Evolutionary conservation across 2,329 filamentous ascomycete genomes (phyloP), one percentile per base, ranked within the genome.

Genomic region (Ceratocystis cubensis): DNA sequence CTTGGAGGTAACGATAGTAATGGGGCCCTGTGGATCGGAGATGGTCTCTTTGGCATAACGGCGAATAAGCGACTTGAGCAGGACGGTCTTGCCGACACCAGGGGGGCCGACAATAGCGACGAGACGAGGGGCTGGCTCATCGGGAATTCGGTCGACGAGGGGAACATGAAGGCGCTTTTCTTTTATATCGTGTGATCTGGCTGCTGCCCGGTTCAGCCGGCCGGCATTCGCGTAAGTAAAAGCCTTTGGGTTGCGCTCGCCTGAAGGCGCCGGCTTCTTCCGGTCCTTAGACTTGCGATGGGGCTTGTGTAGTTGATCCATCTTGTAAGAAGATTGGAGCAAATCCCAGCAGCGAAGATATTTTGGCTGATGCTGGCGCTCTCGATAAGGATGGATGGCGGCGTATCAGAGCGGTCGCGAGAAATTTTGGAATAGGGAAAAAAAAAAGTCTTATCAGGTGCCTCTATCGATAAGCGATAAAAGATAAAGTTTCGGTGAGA

Each of bases 161-260:
- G 94, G 94, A 20, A 99, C 94, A 81, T 99, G 95, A 48, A 97
- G 82, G 68, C 93, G 85, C 78, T 95, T 96, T 78, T 99, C 95
- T 82, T 91, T 94, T 76, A 96, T 86, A 82, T 90, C 87, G 73
- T 86, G 82, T 68, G 86, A 88, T 73, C 88, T 81, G 65, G 86
- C 85, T 4, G 87, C 88, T 70, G 89, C 84, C 75, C 86, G 88
- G 68, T 88, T 85, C 71, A 93, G 82, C 73, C 88, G 88, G 69
- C 91, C 92, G 0, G 92, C 91, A 69, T 88, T 87, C 53, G 89
- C 82, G 75, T 88, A 90, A 65, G 90, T 88, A 75, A 96, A 96
- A 15, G 92, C 92, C 78, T 96, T 96, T 1, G 91, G 89, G 74
- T 96, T 96, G 70, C 80, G 81, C 66, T 89, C 89, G 74, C 84